phyloP scores from a whole-genome alignment of 257 asterid genomes.

The Nicotiana knightiana region DNA sequence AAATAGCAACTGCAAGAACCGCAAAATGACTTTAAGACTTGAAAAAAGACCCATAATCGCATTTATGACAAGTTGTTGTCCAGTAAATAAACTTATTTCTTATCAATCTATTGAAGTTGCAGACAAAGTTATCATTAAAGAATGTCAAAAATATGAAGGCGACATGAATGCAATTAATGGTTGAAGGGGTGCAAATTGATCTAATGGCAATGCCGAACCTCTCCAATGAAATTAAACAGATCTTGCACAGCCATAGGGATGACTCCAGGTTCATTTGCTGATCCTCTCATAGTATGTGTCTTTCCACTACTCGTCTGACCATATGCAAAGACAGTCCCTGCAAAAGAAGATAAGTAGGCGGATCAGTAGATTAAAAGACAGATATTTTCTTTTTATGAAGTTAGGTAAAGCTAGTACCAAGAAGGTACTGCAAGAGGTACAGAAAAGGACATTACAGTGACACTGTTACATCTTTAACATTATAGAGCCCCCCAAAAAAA shows the following conservation, averaged over 20 bases:
- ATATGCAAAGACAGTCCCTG: conserved; percentile 96
- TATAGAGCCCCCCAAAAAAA: not conserved
- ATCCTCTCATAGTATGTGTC: conserved; percentile 95
- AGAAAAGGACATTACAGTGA: not conserved
- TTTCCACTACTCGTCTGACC: conserved; percentile 99
- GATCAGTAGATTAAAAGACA: conserved; percentile 5
- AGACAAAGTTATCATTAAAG: not conserved
- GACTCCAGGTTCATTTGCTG: conserved; percentile 81
- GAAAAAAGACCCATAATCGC: not conserved
- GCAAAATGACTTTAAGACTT: not conserved
- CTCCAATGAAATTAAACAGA: conserved; percentile 59
- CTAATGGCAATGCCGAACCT: conserved; percentile 36
- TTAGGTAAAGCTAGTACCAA: not conserved
- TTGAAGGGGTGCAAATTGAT: not conserved
- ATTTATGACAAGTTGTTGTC: not conserved
- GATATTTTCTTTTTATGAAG: not conserved
- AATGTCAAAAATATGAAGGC: not conserved
- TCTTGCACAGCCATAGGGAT: conserved; percentile 81
- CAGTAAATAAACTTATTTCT: not conserved
- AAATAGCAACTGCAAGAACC: not conserved
- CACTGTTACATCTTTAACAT: not conserved
- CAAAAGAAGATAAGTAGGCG: conserved; percentile 8
- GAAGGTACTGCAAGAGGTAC: not conserved
- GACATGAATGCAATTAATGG: not conserved
- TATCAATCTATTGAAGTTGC: not conserved